These are phyloP conservation scores for Nematocida minor DNA, from an alignment of 371 early-diverging fungal species.

Conservation along the genomic window DNA sequence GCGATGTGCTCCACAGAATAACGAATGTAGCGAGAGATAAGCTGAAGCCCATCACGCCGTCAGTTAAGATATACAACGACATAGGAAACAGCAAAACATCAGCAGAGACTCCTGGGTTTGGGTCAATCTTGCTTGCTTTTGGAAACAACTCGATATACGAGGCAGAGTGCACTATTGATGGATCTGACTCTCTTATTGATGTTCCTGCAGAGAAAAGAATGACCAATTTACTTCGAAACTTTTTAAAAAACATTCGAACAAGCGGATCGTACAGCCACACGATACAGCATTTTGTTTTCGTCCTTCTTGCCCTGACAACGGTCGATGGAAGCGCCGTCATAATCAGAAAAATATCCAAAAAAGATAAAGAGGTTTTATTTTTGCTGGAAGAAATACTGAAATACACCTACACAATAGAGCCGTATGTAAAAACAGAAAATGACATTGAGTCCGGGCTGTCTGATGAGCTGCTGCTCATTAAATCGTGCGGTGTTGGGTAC, in stretches of 20 bases:
- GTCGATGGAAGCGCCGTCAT: constrained; percentile 17
- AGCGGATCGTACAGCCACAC: constrained; percentile 33
- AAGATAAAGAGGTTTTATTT: constrained; percentile 3
- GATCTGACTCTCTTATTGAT: constrained; percentile 3
- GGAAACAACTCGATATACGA: constrained; percentile 28
- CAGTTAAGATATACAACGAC: constrained; percentile 45
- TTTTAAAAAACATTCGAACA: constrained; percentile 23
- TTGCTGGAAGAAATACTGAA: constrained; percentile 27
- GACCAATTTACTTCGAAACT: neutral
- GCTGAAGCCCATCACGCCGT: constrained; percentile 4
- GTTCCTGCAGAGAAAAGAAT: neutral
- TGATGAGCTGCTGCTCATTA: constrained; percentile 25
- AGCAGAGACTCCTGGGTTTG: constrained; percentile 16
- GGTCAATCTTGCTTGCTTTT: constrained; percentile 1
- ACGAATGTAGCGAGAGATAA: constrained; percentile 25
- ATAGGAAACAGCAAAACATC: constrained; percentile 33
- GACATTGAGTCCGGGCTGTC: constrained; percentile 33
- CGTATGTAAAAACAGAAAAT: constrained; percentile 7
- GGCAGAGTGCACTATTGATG: constrained; percentile 32
- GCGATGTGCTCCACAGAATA: constrained; percentile 8
- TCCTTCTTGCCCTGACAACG: constrained; percentile 16
- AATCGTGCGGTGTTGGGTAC: constrained; percentile 45
- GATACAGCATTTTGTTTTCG: constrained; percentile 17
- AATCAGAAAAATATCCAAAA: neutral
- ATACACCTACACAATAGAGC: constrained; percentile 44